Evolutionary conservation across 768 basidiomycete species (phyloP), one percentile per base, ranked within the genome.

Genomic region (Asterophora lycoperdoides): DNA sequence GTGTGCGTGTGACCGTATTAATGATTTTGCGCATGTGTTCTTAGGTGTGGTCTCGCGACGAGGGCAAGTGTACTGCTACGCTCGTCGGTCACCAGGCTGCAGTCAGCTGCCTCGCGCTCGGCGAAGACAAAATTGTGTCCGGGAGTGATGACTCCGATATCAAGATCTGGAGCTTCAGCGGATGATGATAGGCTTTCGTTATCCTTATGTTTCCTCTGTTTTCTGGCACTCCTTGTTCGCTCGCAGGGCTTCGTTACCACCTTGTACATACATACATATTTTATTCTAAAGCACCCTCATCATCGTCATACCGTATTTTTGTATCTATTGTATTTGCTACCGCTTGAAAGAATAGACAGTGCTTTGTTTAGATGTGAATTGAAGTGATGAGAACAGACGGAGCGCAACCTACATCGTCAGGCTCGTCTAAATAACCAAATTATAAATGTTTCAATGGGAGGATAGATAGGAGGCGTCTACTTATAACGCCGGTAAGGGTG

Each of bases 101-200:
- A 1, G 94, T 98, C 44, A 95, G 90, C 28, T 93, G 89, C 63
- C 68, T 97, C 32, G 86, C 80, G 11, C 77, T 98, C 10, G 88
- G 89, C 2, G 94, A 97, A 65, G 95, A 97, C 66, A 93, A 94
- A 69, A 89, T 96, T 38, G 81, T 98, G 8, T 94, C 93, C n/a
- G 93, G 94, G 8, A 92, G 92, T 56, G 94, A 97, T 62, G 94
- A 96, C 60, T 81, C 87, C 17, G 86, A 89, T 51, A 71, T 97
- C 46, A 84, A 83, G 61, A 75, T 96, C 38, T 97, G 94, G 93
- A 81, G 72, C 60, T 86, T 85, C 45, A 69, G 73, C 53, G 73
- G 71, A 55, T 74, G 56, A 69, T 14, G 23, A 18, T 39, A 18
- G 6, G 19, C 17, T 41, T 35, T 57, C 39, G 37, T 46, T 53